Percentiles rank a stretch among this genome's conserved stretches.
phyloP scores from a whole-genome alignment of 139 green algal species.

The Chlamydomonas sp. region DNA sequence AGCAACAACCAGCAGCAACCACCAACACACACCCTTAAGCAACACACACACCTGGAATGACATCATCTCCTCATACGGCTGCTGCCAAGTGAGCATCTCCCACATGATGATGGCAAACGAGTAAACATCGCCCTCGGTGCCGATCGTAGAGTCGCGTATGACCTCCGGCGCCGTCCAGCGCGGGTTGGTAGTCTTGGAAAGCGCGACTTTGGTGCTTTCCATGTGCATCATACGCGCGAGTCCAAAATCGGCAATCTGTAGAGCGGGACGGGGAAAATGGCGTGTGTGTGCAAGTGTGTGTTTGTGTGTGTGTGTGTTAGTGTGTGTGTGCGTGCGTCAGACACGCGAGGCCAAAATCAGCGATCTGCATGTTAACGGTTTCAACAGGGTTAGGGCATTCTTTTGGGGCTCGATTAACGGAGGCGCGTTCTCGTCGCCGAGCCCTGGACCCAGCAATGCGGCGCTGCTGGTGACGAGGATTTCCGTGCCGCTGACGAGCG shows the following conservation, averaged over 20 bases:
- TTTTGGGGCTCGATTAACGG: too few species aligned
- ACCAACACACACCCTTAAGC: neutral
- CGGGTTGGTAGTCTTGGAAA: slow-evolving; percentile 48
- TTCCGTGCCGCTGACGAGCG: too few species aligned
- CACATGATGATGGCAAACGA: slow-evolving; percentile 60
- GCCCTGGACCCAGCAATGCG: too few species aligned
- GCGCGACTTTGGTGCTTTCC: slow-evolving; percentile 17
- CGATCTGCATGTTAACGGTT: too few species aligned
- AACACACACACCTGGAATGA: slow-evolving; percentile 35
- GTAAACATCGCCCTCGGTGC: slow-evolving; percentile 34
- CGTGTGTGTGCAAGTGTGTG: too few species aligned
- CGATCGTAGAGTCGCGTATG: slow-evolving; percentile 26
- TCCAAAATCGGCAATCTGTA: slow-evolving; percentile 31
- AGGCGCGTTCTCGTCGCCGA: too few species aligned
- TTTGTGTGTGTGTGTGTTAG: too few species aligned
- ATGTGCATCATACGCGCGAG: slow-evolving; percentile 23
- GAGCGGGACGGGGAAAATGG: neutral
- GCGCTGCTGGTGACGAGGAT: too few species aligned
- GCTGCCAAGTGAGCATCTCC: slow-evolving; percentile 77
- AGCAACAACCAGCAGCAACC: too few species aligned
- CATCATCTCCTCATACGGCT: slow-evolving; percentile 72
- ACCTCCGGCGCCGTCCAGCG: slow-evolving; percentile 55
- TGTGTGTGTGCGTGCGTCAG: too few species aligned
- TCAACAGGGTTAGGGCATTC: too few species aligned
- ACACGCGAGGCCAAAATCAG: too few species aligned